Evolutionary conservation across 2,329 filamentous ascomycete species (phyloP).

Genomic region (Chaetomium olivaceum): DNA sequence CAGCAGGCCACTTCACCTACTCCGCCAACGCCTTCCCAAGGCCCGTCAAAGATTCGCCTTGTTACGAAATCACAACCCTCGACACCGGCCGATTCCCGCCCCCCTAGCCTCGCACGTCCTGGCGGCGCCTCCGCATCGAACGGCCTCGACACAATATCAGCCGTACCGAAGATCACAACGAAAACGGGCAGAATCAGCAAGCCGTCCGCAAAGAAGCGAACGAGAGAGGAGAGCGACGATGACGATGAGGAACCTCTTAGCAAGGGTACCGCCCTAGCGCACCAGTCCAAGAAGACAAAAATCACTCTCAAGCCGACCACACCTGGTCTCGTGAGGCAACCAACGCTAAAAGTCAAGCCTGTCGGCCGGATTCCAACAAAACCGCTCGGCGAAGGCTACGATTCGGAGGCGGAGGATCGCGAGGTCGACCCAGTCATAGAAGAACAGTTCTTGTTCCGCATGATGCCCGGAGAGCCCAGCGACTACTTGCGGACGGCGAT

Average conservation of each 20-base stretch:
- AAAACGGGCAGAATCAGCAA: slow-evolving; percentile 62
- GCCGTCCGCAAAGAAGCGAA: slow-evolving; percentile 63
- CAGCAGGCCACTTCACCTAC: slow-evolving; percentile 28
- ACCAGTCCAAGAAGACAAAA: slow-evolving; percentile 55
- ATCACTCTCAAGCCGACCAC: slow-evolving; percentile 44
- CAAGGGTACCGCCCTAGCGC: slow-evolving; percentile 35
- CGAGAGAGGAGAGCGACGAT: slow-evolving; percentile 56
- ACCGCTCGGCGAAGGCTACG: slow-evolving; percentile 84
- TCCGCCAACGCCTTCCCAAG: slow-evolving; percentile 29
- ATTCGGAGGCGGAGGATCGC: slow-evolving; percentile 90
- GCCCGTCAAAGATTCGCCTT: slow-evolving; percentile 32
- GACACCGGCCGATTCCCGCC: slow-evolving; percentile 31
- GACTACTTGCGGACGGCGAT: slow-evolving; percentile 65
- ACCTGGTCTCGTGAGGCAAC: slow-evolving; percentile 45
- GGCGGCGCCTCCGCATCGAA: slow-evolving; percentile 11
- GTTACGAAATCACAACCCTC: slow-evolving; percentile 31
- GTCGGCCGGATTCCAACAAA: slow-evolving; percentile 67
- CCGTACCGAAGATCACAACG: slow-evolving; percentile 39
- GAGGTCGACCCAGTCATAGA: slow-evolving; percentile 87
- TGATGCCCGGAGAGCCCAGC: slow-evolving; percentile 81
- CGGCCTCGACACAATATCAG: slow-evolving; percentile 19
- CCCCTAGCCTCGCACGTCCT: slow-evolving; percentile 15
- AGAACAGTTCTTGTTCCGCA: slow-evolving; percentile 85
- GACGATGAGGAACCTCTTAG: slow-evolving; percentile 42
- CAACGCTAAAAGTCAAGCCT: slow-evolving; percentile 39